A percentile compares a stretch with the other conserved stretches of the same genome.
Evolutionary conservation across 2,329 filamentous ascomycete species (phyloP).

Genomic region (Diaporthe humulicola): DNA sequence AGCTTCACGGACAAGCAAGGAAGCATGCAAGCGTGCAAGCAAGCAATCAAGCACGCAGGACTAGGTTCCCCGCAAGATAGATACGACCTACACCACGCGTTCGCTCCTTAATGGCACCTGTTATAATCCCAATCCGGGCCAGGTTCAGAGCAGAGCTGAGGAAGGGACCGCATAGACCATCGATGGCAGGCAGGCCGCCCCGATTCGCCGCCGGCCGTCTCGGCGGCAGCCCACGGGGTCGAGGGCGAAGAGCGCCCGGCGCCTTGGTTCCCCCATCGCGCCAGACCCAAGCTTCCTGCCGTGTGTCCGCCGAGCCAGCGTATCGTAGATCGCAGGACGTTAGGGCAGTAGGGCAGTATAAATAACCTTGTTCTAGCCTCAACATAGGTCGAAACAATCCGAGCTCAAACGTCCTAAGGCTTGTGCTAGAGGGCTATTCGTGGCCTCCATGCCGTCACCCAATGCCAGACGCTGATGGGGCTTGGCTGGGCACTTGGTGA

Average conservation of each 20-base stretch:
- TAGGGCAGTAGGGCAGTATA: not conserved
- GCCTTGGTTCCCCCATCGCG: not conserved
- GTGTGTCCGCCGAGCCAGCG: not conserved
- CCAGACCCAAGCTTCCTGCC: conserved; percentile 14
- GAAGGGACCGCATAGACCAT: not conserved
- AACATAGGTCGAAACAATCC: not conserved
- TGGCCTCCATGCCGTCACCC: not conserved
- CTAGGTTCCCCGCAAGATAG: not conserved
- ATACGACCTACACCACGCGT: conserved; percentile 1
- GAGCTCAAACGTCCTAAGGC: conserved; percentile 10
- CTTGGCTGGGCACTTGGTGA: not conserved
- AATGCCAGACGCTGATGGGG: not conserved
- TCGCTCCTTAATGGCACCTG: not conserved
- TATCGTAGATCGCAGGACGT: not conserved
- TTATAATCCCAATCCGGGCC: not conserved
- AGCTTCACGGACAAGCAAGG: not conserved
- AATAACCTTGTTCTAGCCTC: not conserved
- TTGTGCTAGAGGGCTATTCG: not conserved
- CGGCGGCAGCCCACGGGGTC: conserved; percentile 17
- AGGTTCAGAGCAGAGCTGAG: not conserved
- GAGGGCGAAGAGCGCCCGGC: not conserved
- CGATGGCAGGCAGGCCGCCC: not conserved
- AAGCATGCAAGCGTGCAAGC: not conserved
- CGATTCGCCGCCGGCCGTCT: conserved; percentile 13
- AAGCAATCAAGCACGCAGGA: not conserved